phyloP scores from a whole-genome alignment of 148 eudicot genomes.

The Camellia sinensis region DNA sequence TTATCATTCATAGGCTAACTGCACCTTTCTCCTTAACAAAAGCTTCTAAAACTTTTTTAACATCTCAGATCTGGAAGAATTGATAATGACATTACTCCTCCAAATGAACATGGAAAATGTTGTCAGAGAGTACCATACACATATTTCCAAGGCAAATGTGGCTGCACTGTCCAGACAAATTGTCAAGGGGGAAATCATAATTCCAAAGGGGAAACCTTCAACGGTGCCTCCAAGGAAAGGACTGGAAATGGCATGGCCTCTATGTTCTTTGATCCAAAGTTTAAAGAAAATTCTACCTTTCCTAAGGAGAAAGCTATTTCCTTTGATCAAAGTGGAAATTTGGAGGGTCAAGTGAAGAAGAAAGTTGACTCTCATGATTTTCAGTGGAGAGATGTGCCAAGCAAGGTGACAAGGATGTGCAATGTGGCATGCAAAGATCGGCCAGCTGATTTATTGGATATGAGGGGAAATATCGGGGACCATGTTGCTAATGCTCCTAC shows the following conservation, averaged over 20 bases:
- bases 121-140: slow-evolving; percentile 28
- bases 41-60: not conserved
- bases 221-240: slow-evolving; percentile 24
- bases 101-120: slow-evolving; percentile 27
- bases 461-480: slow-evolving; percentile 23
- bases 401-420: slow-evolving; percentile 22
- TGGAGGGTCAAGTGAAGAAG: slow-evolving; percentile 16
- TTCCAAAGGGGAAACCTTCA: slow-evolving; percentile 15
- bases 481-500: slow-evolving; percentile 22
- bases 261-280: slow-evolving; percentile 17
- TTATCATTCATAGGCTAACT: not conserved
- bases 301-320: slow-evolving; percentile 20
- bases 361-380: slow-evolving; percentile 32
- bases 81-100: slow-evolving; percentile 28
- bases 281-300: slow-evolving; percentile 20
- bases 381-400: slow-evolving; percentile 61
- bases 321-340: slow-evolving; percentile 22
- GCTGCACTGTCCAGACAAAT: slow-evolving; percentile 22
- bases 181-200: slow-evolving; percentile 19
- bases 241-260: slow-evolving; percentile 26
- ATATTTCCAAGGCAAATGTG: slow-evolving; percentile 27
- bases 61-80: slow-evolving; percentile 26
- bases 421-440: slow-evolving; percentile 26
- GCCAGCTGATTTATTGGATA: slow-evolving; percentile 16
- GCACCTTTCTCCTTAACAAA: not conserved